These are phyloP conservation scores for Papiliotrema laurentii DNA, from an alignment of 1,284 basidiomycete genomes.

Conservation along the genomic window DNA sequence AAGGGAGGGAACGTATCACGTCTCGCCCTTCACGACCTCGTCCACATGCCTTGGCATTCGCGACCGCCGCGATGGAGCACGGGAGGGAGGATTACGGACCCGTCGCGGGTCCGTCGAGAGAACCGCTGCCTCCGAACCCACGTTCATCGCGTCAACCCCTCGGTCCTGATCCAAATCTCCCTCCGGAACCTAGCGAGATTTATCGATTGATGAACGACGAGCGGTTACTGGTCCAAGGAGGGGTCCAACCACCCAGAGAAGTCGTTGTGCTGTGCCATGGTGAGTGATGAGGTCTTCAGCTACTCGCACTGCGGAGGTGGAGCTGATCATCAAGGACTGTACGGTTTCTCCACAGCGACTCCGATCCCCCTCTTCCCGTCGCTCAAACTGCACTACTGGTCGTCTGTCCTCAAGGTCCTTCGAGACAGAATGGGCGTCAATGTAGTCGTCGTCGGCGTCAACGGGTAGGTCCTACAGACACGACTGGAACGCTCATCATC, in stretches of 20 bases:
- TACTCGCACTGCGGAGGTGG: too few species aligned
- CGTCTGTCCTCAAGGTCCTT: slow-evolving; percentile 76
- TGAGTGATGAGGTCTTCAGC: slow-evolving; percentile 53
- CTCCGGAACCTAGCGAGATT: slow-evolving; percentile 50
- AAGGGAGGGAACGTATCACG: background rate
- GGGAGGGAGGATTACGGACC: background rate
- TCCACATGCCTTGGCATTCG: background rate
- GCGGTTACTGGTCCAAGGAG: slow-evolving; percentile 59
- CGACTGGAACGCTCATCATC: background rate
- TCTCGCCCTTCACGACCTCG: background rate
- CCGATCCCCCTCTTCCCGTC: slow-evolving; percentile 65
- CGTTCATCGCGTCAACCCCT: slow-evolving; percentile 2
- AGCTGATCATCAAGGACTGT: slow-evolving; percentile 79
- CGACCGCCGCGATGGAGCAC: background rate
- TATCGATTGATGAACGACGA: slow-evolving; percentile 70
- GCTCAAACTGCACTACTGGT: slow-evolving; percentile 87
- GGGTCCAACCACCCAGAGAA: slow-evolving; percentile 71
- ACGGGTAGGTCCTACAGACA: slow-evolving; percentile 60
- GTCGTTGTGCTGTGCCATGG: slow-evolving; percentile 95
- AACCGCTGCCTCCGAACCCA: background rate
- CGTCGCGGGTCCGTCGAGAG: slow-evolving; percentile 4
- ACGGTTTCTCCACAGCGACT: slow-evolving; percentile 80
- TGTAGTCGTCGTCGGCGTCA: slow-evolving; percentile 92
- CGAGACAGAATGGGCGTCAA: slow-evolving; percentile 80
- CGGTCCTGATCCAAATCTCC: slow-evolving; percentile 27